A percentile compares a stretch with the other conserved stretches of the same genome.
Evolutionary conservation across 352 stramenopile species (phyloP).

Genomic region (Peronospora destructor): DNA sequence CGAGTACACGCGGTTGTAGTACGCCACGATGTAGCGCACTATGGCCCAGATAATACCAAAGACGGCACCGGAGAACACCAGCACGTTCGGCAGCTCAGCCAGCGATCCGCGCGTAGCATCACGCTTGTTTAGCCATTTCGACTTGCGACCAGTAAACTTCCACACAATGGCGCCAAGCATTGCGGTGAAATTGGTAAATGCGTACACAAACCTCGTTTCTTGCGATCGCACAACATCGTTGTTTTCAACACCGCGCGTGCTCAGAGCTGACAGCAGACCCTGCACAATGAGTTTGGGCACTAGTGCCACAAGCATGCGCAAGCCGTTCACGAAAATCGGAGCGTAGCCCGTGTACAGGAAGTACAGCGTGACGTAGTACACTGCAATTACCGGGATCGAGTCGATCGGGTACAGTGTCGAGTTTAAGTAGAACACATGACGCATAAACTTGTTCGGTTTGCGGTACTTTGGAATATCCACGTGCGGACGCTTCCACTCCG

Average conservation of each 20-base stretch:
- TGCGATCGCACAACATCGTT: constrained; percentile 75
- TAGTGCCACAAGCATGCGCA: constrained; percentile 55
- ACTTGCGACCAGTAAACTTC: constrained; percentile 76
- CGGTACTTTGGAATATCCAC: constrained; percentile 71
- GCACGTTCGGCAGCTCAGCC: constrained; percentile 73
- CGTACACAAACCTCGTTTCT: constrained; percentile 77
- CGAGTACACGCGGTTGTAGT: constrained; percentile 67
- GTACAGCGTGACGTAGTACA: constrained; percentile 85
- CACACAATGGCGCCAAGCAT: constrained; percentile 73
- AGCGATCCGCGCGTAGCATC: constrained; percentile 54
- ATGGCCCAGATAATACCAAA: constrained; percentile 75
- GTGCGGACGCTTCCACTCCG: constrained; percentile 71
- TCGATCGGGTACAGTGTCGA: constrained; percentile 72
- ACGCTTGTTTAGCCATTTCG: constrained; percentile 60
- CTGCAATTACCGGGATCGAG: constrained; percentile 64
- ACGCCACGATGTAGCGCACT: constrained; percentile 72
- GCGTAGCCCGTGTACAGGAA: constrained; percentile 82
- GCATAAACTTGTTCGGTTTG: constrained; percentile 80
- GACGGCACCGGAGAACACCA: constrained; percentile 69
- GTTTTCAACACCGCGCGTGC: constrained; percentile 73
- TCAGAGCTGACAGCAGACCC: constrained; percentile 62
- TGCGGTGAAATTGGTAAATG: constrained; percentile 72
- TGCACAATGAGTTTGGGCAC: constrained; percentile 76
- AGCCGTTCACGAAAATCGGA: constrained; percentile 70
- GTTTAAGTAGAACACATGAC: constrained; percentile 81